Evolutionary conservation across 192 early-diverging fungal genomes (phyloP).

Genomic region (Backusella morwellensis): DNA sequence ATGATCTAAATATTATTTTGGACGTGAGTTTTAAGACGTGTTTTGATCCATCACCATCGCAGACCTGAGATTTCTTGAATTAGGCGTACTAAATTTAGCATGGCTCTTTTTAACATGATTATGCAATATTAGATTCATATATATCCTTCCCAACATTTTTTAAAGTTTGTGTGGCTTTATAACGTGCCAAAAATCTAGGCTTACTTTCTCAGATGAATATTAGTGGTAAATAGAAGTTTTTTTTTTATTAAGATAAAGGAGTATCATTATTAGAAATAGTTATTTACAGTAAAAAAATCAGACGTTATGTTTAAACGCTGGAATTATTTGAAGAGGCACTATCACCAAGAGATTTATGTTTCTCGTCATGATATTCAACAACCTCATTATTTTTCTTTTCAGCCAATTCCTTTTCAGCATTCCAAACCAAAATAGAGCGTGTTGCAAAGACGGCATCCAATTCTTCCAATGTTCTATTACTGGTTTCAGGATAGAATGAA

Average conservation of each 20-base stretch:
- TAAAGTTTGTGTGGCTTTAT: neutral
- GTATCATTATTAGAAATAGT: neutral
- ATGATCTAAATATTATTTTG: too few relatives aligned
- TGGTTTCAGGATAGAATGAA: conserved; percentile 48
- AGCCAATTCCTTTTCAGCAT: conserved; percentile 25
- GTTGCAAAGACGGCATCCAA: conserved; percentile 29
- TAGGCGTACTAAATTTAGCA: too few relatives aligned
- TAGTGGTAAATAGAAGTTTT: neutral
- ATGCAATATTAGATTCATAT: too few relatives aligned
- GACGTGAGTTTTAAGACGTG: too few relatives aligned
- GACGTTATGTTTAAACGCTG: neutral
- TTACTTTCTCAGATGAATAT: neutral
- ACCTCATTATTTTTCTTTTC: neutral
- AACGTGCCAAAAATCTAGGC: neutral
- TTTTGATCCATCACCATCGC: too few relatives aligned
- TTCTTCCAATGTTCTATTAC: conserved; percentile 30
- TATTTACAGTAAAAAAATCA: neutral
- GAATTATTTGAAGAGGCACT: neutral
- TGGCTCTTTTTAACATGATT: too few relatives aligned
- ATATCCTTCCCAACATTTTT: neutral
- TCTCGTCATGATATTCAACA: neutral
- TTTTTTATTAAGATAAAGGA: neutral
- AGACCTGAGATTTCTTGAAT: too few relatives aligned
- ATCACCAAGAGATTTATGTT: neutral
- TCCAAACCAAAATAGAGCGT: conserved; percentile 24